Evolutionary conservation across 768 basidiomycete genomes (phyloP), one percentile per base, ranked within the genome.

Genomic region (Suillus paluster): DNA sequence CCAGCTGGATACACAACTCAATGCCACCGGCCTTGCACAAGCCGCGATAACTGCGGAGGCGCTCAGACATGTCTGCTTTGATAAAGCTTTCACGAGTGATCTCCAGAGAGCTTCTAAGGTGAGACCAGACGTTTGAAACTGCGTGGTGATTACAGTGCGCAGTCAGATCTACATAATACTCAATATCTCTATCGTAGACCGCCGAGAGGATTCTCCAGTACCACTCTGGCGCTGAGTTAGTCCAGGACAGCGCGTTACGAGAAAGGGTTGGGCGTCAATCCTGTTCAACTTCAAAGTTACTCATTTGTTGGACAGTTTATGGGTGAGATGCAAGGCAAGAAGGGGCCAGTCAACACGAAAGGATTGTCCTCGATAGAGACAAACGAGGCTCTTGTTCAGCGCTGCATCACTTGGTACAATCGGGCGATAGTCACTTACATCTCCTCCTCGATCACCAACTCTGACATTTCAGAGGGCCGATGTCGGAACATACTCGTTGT

Each of bases 71-170:
- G 74, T 89, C 19, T 76, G 75, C 9, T 90, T 95, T 65, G 80
- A 79, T 39, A 74, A 73, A 30, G 90, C 86, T 34, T 87, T 84
- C 70, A 85, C 83, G 63, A 95, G 93, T 69, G 91, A 94, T 77
- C 81, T 95, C 54, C 75, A 67, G 54, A 79, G 94, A 61, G 92
- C 93, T 14, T 75, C 74, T 52, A 82, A 85, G 77, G 93, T 93
- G 69, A 75, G 76, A 61, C 5, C 4, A 33, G n/a, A 50, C 19
- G 10, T 33, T 12, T 50, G 6, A 50, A 30, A 30, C 19, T 19
- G 30, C 10, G 17, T 19, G 11, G 19, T 19, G 30, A n/a, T 36
- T 17, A 38, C 50, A 50, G 45, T 50, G 39, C 50, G 17, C 23
- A 19, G 30, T 30, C n/a, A n/a, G n/a, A n/a, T n/a, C 30, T 30